A percentile compares a stretch with the other conserved stretches of the same genome.
phyloP scores from a whole-genome alignment of 768 basidiomycete species.

The Mycena galopus region DNA sequence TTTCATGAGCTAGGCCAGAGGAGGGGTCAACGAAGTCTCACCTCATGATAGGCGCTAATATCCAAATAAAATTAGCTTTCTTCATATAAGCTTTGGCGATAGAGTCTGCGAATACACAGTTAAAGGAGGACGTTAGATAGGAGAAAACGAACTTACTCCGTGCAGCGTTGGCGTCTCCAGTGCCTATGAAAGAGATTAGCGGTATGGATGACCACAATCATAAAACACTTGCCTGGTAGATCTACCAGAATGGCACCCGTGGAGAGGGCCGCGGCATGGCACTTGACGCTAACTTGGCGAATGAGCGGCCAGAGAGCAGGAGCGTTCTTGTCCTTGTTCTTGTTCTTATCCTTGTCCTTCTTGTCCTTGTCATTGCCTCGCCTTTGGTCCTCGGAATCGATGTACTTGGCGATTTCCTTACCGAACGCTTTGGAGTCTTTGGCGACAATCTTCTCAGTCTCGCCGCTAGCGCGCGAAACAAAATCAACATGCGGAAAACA shows the following conservation, averaged over 20 bases:
- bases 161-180: constrained; percentile 76
- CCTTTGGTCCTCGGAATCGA: constrained; percentile 74
- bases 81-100: constrained; percentile 80
- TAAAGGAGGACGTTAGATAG: neutral
- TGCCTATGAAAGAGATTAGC: constrained; percentile 48
- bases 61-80: constrained; percentile 73
- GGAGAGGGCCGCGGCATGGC: constrained; percentile 62
- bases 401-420: constrained; percentile 70
- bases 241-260: constrained; percentile 77
- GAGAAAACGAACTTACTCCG: constrained; percentile 52
- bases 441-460: constrained; percentile 64
- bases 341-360: constrained; percentile 47
- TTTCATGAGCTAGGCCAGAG: neutral
- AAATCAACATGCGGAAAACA: neutral
- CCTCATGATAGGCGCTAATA: constrained; percentile 71
- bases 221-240: constrained; percentile 63
- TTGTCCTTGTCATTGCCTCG: constrained; percentile 57
- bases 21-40: neutral
- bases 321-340: constrained; percentile 44
- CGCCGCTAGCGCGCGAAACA: constrained; percentile 52
- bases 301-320: constrained; percentile 75
- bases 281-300: constrained; percentile 71
- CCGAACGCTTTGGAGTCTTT: constrained; percentile 65
- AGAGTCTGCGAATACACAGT: constrained; percentile 9
- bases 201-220: neutral